Evolutionary conservation across 306 rosid genomes (phyloP).

Genomic region (Quercus berberidifolia): DNA sequence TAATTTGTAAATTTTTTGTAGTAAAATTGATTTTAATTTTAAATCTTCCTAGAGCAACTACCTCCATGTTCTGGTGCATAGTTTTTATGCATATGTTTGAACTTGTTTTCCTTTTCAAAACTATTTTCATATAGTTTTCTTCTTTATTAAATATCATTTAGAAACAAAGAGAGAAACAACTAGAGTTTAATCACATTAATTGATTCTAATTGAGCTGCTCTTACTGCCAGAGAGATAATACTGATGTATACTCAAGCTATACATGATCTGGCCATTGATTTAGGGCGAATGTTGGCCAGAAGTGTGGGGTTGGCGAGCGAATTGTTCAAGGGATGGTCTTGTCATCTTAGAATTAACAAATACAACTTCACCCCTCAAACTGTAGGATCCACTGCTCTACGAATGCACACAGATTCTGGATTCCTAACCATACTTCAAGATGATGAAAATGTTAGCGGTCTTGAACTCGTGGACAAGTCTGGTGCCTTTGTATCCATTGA

Average conservation of each 20-base stretch:
- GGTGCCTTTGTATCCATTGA: constrained; percentile 34
- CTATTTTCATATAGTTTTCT: too few relatives aligned
- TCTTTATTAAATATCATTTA: too few relatives aligned
- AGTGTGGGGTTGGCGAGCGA: constrained; percentile 32
- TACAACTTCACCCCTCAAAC: constrained; percentile 48
- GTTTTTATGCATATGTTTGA: too few relatives aligned
- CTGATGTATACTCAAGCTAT: constrained; percentile 36
- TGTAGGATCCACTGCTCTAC: constrained; percentile 42
- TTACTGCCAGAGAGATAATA: constrained; percentile 17
- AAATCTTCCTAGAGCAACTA: too few relatives aligned
- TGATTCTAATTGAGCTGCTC: neutral
- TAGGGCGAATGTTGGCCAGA: constrained; percentile 41
- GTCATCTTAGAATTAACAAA: constrained; percentile 56
- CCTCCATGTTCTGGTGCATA: too few relatives aligned
- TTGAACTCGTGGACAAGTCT: constrained; percentile 42
- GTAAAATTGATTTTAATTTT: too few relatives aligned
- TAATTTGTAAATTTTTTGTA: neutral
- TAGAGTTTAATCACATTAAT: neutral
- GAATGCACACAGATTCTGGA: constrained; percentile 52
- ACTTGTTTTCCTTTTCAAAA: neutral
- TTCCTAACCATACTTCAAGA: constrained; percentile 62
- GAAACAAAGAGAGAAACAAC: too few relatives aligned
- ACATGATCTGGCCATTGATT: constrained; percentile 26
- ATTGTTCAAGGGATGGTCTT: constrained; percentile 42
- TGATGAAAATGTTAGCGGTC: constrained; percentile 62